phyloP scores from a whole-genome alignment of 768 basidiomycete species.

The Leccinum pellstonianum region DNA sequence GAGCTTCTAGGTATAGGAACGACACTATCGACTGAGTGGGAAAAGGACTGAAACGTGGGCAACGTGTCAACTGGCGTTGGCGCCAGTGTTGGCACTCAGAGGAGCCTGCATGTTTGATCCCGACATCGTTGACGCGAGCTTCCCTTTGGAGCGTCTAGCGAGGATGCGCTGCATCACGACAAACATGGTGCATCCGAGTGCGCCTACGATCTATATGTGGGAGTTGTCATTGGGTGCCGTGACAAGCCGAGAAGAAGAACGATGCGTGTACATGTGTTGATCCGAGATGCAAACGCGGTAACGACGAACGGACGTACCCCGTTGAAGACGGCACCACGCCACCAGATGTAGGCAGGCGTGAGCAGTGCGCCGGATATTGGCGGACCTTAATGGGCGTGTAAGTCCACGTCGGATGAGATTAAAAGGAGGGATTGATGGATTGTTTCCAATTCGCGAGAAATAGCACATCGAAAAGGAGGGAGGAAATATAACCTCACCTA shows the following conservation, averaged over 20 bases:
- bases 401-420: not conserved
- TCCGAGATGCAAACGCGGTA: not conserved
- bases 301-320: constrained; percentile 32
- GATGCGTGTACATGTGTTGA: not conserved
- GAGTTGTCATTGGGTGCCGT: not conserved
- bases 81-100: not conserved
- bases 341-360: constrained; percentile 52
- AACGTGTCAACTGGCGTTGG: not conserved
- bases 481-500: constrained; percentile 10
- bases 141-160: constrained; percentile 4
- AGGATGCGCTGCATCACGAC: constrained; percentile 28
- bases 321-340: constrained; percentile 54
- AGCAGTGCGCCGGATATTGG: constrained; percentile 60
- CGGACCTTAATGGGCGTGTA: constrained; percentile 36
- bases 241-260: not conserved
- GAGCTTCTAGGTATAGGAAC: not conserved
- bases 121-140: not conserved
- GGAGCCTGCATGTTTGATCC: not conserved
- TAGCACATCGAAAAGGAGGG: not conserved
- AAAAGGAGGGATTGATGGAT: not conserved
- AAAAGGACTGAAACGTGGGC: not conserved
- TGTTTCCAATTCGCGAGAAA: not conserved
- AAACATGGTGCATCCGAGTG: constrained; percentile 27
- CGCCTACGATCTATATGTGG: constrained; percentile 19
- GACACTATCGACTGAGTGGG: not conserved